phyloP scores from a whole-genome alignment of 2,329 filamentous ascomycete genomes.

The Hypoxylon sp. region DNA sequence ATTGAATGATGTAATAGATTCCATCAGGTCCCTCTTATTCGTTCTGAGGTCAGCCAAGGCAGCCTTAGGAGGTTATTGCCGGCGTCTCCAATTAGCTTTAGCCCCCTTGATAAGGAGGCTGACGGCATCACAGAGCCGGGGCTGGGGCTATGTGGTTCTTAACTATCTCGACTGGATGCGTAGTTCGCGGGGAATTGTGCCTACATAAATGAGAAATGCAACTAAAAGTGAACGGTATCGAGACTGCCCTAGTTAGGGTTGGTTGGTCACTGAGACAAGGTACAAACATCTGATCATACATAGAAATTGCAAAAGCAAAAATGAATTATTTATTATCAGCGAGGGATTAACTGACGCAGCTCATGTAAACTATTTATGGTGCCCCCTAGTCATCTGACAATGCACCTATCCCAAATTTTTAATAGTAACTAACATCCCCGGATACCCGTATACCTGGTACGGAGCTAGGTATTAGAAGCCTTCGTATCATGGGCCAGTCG shows the following conservation, averaged over 20 bases:
- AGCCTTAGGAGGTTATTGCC: background rate
- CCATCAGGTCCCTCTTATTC: background rate
- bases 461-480: background rate
- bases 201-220: background rate
- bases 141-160: background rate
- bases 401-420: background rate
- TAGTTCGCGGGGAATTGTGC: background rate
- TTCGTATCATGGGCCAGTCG: background rate
- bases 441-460: background rate
- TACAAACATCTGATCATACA: background rate
- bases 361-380: background rate
- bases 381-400: conserved; percentile 17
- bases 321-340: background rate
- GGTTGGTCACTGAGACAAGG: background rate
- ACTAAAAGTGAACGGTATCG: background rate
- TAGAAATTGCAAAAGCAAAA: background rate
- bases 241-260: background rate
- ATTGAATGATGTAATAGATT: conserved; percentile 8
- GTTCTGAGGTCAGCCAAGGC: conserved; percentile 28
- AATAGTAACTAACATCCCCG: background rate
- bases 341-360: background rate
- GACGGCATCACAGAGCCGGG: conserved; percentile 13
- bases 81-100: conserved; percentile 13
- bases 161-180: background rate
- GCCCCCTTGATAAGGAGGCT: conserved; percentile 7